Percentiles rank a stretch among this genome's conserved stretches.
Conservation (phyloP, 108 stramenopile genomes). For the Parietichytrium sp. region DNA sequence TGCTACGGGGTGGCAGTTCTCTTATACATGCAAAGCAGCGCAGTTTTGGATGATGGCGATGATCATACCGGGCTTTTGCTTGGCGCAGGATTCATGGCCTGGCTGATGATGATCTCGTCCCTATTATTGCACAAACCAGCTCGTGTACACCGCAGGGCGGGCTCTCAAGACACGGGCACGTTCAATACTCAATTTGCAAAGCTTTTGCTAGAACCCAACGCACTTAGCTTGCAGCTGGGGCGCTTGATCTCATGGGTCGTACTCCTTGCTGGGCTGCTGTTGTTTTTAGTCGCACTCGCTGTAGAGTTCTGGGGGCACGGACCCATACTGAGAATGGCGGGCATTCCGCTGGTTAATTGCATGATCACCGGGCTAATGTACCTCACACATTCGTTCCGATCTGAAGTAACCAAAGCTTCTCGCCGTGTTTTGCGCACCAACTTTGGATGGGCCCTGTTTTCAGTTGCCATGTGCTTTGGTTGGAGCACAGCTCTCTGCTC, state of each 20-base stretch:
- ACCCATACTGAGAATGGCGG: not conserved
- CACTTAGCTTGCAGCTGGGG: not conserved
- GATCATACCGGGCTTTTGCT: not conserved
- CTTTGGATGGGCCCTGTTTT: conserved; percentile 15
- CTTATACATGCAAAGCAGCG: not conserved
- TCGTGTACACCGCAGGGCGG: not conserved
- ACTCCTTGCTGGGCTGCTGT: not conserved
- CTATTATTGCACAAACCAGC: not conserved
- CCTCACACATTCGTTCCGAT: not conserved
- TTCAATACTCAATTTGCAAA: not conserved
- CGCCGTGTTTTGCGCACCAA: not conserved
- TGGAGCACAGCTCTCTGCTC: conserved; percentile 13
- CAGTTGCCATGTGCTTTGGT: not conserved
- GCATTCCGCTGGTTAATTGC: conserved; percentile 6
- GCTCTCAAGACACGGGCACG: not conserved
- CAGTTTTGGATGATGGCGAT: not conserved
- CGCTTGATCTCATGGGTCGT: not conserved
- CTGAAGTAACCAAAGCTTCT: not conserved
- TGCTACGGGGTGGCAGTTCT: not conserved
- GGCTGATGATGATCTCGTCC: not conserved
- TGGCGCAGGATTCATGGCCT: not conserved
- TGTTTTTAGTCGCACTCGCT: not conserved
- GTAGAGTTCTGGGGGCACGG: not conserved
- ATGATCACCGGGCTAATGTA: not conserved
- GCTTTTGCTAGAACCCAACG: not conserved